Evolutionary conservation across 2,329 filamentous ascomycete species (phyloP), one percentile per base, ranked within the genome.

Genomic region (Aspergillus clavatus): DNA sequence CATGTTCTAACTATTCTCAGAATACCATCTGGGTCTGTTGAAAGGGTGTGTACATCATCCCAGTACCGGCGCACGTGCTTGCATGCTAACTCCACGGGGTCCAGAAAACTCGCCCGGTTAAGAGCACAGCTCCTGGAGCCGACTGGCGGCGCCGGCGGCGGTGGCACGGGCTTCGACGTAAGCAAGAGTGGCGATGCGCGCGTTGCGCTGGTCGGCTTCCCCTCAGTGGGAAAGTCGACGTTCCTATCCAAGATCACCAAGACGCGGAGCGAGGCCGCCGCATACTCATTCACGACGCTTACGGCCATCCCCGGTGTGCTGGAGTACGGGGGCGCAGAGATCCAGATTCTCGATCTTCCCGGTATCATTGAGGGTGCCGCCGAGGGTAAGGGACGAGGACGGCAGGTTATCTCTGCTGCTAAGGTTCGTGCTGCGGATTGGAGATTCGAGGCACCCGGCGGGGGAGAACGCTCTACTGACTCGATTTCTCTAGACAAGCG

Each of bases 201-300:
- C 61, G 97, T 98, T 71, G 89, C 94, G 1, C 81, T 98, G 2
- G 94, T 98, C 43, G 93, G 93, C n/a, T 98, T 98, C 60, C 93
- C 94, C 0, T 98, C 94, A 0, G 93, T 98, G 41, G 93, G 93
- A 67, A 98, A 98, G 74, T 98, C 93, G 2, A 98, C 93, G 0
- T 97, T 98, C 65, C 69, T 98, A n/a, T 96, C 90, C 39, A 96
- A 97, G 65, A 94, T 98, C 66, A 98, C 93, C 40, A 97, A 95
- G 73, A 98, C 94, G 29, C 89, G 89, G 63, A 95, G 89, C 40
- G 91, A 96, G 67, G 89, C 96, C 22, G 93, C 93, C 1, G 87
- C 93, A 0, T 98, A 98, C 66, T 84, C 91, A 45, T 98, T 98
- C 80, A 98, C 93, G 8, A 98, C 93, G 1, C 77, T 98, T 36